A percentile compares a stretch with the other conserved stretches of the same genome.
These are phyloP conservation scores for Solanum corneliomulleri DNA, from an alignment of 257 asterid genomes.

Conservation along the genomic window DNA sequence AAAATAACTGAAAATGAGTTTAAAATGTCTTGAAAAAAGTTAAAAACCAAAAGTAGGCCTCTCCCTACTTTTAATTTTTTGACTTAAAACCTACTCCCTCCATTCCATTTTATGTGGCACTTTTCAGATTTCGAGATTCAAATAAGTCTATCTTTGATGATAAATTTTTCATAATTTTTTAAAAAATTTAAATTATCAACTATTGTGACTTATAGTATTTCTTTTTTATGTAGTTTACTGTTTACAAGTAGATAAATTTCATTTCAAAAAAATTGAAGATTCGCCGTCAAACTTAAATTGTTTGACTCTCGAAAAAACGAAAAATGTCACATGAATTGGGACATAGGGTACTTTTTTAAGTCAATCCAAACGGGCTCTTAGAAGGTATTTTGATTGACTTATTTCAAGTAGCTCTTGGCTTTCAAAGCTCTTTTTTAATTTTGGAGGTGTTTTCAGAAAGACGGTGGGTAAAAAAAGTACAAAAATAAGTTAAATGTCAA, in stretches of 20 bases:
- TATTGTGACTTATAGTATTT: too few species aligned
- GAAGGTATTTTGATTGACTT: background rate
- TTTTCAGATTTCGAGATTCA: background rate
- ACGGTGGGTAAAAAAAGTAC: background rate
- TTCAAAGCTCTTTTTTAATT: background rate
- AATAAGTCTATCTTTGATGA: too few species aligned
- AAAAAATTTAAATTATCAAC: too few species aligned
- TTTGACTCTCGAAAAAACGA: too few species aligned
- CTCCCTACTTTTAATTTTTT: too few species aligned
- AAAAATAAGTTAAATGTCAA: background rate
- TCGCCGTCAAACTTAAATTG: too few species aligned
- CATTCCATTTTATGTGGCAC: background rate
- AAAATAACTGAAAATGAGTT: background rate
- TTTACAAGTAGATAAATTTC: too few species aligned
- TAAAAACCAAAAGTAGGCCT: background rate
- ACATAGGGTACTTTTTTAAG: background rate
- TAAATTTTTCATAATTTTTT: too few species aligned
- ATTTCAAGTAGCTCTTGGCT: background rate
- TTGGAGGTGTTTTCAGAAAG: background rate
- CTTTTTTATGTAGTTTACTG: too few species aligned
- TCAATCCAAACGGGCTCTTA: background rate
- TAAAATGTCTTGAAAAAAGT: background rate
- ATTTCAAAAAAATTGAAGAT: too few species aligned
- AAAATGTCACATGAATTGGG: background rate
- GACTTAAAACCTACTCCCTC: background rate